Base-by-base conservation (phyloP, 176 grass and related monocot species). In the Cocos nucifera region DNA sequence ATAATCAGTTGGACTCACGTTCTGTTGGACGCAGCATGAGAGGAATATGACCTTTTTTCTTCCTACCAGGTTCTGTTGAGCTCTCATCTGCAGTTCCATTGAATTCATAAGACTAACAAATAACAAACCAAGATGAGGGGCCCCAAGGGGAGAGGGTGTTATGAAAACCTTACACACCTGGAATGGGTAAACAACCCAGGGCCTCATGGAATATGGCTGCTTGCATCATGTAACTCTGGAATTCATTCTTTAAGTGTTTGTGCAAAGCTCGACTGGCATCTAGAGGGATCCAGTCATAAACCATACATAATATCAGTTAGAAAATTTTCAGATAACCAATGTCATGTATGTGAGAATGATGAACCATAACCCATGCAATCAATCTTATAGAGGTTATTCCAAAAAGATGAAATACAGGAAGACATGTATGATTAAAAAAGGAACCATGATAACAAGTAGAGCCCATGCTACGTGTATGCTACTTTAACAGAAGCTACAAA, bases 11-110 rank as follows among this genome's bases (percentile, higher is more conserved):
- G 49, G 67, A 73, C 84, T 83, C 83, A 91, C 87, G 81, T 48
- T 97, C 92, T 32, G 92, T 85, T 69, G 79, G 69, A 3, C 92
- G 81, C 72, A 78, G 78, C 65, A 97, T 10, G 49, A 97, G 81
- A 73, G 84, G 84, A 68, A 91, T 82, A 67, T 97, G 87, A 58
- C 80, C 78, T 69, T 70, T 82, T 69, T 82, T 86, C 78, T 91
- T 97, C 20, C 71, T 66, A 53, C 35, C 67, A 60, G 12, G 17
- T 85, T 75, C 75, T 54, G 15, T 22, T 63, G 65, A 73, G 78
- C 63, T 69, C 66, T 70, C 24, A 18, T 79, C 92, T 97, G 84
- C 80, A 78, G 32, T 72, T 14, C 52, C 6, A 73, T 27, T 62
- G 71, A 9, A 65, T 29, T 30, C 67, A 17, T 69, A 44, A 79